Percentiles rank a stretch among this genome's conserved stretches.
Conservation (phyloP, 805 yeast species). For the Candida argentea region DNA sequence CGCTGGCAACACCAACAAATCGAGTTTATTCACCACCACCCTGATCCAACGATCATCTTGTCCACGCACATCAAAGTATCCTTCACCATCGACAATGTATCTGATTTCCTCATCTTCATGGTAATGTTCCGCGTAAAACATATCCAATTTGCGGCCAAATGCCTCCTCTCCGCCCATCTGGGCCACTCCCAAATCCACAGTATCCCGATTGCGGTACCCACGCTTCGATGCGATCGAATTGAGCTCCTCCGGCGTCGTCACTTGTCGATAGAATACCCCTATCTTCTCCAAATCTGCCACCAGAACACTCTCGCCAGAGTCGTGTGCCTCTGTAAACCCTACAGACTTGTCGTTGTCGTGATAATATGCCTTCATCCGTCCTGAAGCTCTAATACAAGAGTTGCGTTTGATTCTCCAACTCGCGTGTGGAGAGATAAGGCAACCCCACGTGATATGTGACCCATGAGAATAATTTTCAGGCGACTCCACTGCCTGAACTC, state of each 20-base stretch:
- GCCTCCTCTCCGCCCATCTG: conserved; percentile 13
- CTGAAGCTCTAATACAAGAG: conserved; percentile 1
- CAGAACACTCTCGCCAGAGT: conserved; percentile 53
- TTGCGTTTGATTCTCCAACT: background rate
- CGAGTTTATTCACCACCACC: conserved; percentile 50
- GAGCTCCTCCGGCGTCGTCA: conserved; percentile 44
- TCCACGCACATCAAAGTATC: conserved; percentile 82
- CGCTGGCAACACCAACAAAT: conserved; percentile 70
- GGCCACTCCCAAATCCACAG: conserved; percentile 41
- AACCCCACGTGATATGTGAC: background rate
- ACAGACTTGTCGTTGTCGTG: conserved; percentile 56
- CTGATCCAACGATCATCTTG: conserved; percentile 64
- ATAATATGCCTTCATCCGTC: conserved; percentile 39
- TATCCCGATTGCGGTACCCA: conserved; percentile 72
- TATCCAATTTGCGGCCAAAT: conserved; percentile 53
- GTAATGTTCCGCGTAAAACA: conserved; percentile 74
- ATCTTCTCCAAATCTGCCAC: conserved; percentile 39
- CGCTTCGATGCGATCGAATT: conserved; percentile 60
- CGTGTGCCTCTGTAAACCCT: conserved; percentile 56
- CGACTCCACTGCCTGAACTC: background rate
- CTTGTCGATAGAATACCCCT: conserved; percentile 60
- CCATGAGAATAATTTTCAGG: background rate
- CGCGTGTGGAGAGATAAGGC: background rate
- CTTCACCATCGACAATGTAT: conserved; percentile 80
- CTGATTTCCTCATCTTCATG: conserved; percentile 98